These are phyloP conservation scores for Kwoniella sp. DNA, from an alignment of 768 basidiomycete species.

Conservation along the genomic window DNA sequence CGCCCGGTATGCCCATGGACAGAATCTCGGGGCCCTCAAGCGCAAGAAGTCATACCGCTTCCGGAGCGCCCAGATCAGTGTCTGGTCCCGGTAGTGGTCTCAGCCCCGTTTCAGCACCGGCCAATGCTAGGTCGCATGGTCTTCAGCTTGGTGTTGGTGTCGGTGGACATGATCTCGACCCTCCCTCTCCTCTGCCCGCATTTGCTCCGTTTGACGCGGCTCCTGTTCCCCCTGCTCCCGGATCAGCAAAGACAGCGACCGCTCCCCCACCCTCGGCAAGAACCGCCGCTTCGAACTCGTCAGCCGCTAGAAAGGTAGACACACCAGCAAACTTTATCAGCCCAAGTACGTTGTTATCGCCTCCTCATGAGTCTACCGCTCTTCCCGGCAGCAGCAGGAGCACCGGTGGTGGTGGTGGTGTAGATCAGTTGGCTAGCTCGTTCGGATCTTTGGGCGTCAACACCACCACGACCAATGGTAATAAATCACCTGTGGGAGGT, in stretches of 20 bases:
- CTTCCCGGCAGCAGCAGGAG: slow-evolving; percentile 2
- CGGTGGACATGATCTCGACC: slow-evolving; percentile 8
- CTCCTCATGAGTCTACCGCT: slow-evolving; percentile 20
- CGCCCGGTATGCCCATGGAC: slow-evolving; percentile 34
- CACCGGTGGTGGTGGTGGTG: slow-evolving; percentile 6
- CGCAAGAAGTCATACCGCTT: background rate
- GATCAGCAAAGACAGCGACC: slow-evolving; percentile 13
- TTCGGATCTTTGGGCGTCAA: slow-evolving; percentile 33
- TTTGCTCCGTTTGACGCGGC: slow-evolving; percentile 47
- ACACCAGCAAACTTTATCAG: slow-evolving; percentile 44
- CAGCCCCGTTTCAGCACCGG: slow-evolving; percentile 12
- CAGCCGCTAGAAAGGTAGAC: slow-evolving; percentile 8
- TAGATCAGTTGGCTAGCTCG: slow-evolving; percentile 30
- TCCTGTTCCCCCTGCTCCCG: slow-evolving; percentile 17
- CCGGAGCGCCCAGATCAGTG: slow-evolving; percentile 4
- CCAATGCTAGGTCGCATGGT: slow-evolving; percentile 7
- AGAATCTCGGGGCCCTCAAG: slow-evolving; percentile 20
- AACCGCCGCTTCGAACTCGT: slow-evolving; percentile 4
- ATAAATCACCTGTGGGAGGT: slow-evolving; percentile 4
- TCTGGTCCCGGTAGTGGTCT: background rate
- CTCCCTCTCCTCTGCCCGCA: slow-evolving; percentile 37
- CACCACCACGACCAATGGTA: background rate
- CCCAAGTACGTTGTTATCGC: slow-evolving; percentile 46
- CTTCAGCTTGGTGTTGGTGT: slow-evolving; percentile 14
- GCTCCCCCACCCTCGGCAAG: slow-evolving; percentile 12